Evolutionary conservation across 1,139 yeast genomes (phyloP), one percentile per base, ranked within the genome.

Genomic region (Yamadazyma buinensis): DNA sequence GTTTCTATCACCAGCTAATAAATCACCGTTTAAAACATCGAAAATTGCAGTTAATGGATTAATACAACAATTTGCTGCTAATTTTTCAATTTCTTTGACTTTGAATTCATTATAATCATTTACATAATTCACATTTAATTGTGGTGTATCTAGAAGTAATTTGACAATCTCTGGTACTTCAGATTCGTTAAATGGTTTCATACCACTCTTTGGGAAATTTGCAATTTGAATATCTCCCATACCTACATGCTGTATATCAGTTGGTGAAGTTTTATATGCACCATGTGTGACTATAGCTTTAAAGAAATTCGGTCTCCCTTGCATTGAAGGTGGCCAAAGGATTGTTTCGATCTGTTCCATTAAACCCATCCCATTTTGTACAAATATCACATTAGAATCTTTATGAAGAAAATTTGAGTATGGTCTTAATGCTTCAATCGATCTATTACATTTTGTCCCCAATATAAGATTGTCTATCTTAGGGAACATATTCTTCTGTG

Each of bases 201-300:
- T 8, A 18, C 15, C 17, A 9, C 15, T 19, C 17, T 34, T 43
- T 0, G 57, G 57, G 9, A 45, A 39, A 15, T 41, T 37, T 1
- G 59, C 33, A 4, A 86, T 54, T 39, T 72, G 68, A 36, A 86
- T 55, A 30, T 67, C 67, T 1, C 90, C 95, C 21, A 55, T 55
- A 1, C 90, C 92, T 7, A 82, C 87, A 57, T 83, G 94, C 28
- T 76, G 74, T n/a, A 68, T 60, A 4, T 61, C 54, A 38, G 70
- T 75, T 1, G 72, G 67, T 5, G 64, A 52, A 0, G 57, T 46
- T 37, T 66, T 61, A 47, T 68, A 70, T 17, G 84, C 87, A 3
- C 97, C 97, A 57, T 90, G 97, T 2, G 87, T 75, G 26, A 82
- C 80, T 12, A 90, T 79, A 30, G 90, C 96, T 51, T 80, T 83